phyloP scores from a whole-genome alignment of 169 alveolate species.

The Cryptosporidium sp. region DNA sequence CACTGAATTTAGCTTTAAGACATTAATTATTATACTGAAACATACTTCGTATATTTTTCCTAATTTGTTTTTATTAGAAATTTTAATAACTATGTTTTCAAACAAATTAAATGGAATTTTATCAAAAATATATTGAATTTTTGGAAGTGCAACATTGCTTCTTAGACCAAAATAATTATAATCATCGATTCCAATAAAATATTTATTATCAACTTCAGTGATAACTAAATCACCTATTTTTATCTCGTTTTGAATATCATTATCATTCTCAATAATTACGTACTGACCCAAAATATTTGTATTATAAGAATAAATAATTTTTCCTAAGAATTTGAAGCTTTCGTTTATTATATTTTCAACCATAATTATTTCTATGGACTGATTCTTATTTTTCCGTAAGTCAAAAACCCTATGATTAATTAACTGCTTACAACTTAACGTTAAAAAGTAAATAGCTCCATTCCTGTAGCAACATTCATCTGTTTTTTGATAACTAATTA shows the following conservation, averaged over 20 bases:
- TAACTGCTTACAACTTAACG: background rate
- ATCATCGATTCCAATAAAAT: background rate
- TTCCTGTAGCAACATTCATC: slow-evolving; percentile 51
- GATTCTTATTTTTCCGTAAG: slow-evolving; percentile 5
- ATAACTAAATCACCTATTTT: slow-evolving; percentile 23
- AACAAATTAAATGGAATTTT: slow-evolving; percentile 19
- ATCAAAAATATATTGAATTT: slow-evolving; percentile 15
- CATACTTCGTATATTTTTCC: background rate
- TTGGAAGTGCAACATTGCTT: background rate
- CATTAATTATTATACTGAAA: background rate
- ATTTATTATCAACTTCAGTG: background rate
- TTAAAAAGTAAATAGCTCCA: slow-evolving; percentile 11
- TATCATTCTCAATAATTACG: background rate
- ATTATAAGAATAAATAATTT: slow-evolving; percentile 6
- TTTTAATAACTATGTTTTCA: slow-evolving; percentile 15
- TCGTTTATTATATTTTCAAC: slow-evolving; percentile 17
- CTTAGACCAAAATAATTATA: background rate
- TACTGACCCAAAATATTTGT: slow-evolving; percentile 11
- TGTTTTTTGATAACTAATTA: slow-evolving; percentile 15
- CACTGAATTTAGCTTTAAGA: background rate
- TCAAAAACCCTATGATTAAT: slow-evolving; percentile 1
- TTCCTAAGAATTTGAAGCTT: slow-evolving; percentile 6
- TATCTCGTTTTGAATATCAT: background rate
- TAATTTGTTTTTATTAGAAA: background rate
- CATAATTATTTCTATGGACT: background rate